Base-by-base conservation (phyloP, 305 asterid genomes). In the Euphrasia arctica region DNA sequence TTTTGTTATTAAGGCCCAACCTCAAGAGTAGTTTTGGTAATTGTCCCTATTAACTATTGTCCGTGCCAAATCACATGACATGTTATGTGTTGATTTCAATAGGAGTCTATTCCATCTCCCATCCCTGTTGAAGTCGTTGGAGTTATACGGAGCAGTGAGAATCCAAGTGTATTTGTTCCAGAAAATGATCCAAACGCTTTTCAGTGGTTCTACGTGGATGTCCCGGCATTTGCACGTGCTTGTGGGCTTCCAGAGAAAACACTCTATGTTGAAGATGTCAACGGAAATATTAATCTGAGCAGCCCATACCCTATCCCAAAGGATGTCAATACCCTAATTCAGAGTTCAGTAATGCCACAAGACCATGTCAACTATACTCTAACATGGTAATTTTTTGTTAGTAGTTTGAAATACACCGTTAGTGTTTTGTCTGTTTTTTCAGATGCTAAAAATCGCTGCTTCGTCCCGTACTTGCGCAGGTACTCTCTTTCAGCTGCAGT, bases 161-260 rank as follows among this genome's bases (percentile, higher is more conserved):
- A 84, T 63, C 97, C 98, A n/a, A 87, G 93, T 74, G 78, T 89
- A 84, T 92, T 89, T 79, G 98, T 89, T 74, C 97, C 98, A 14
- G 95, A 88, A 66, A 92, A 92, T 70, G 98, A 89, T 74, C 91
- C 94, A n/a, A 68, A 73, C 62, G 82, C 83, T 64, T 68, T 67
- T 70, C 98, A 92, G 78, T 92, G 97, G 98, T 89, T 92, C 73
- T 92, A 81, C 64, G 94, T 92, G 75, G 98, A 92, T 70, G 91
- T 84, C 71, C 85, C 96, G 10, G 96, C 89, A 60, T 64, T 92
- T 65, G 89, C 95, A 54, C 83, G 69, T 73, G 83, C 82, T 41
- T 85, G 97, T 78, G 88, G 90, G 42, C 88, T 92, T 66, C 87
- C 87, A 0, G 89, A 87, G 74, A 70, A 68, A 63, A 85, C 98